Conservation (phyloP, 129 eudicot genomes). For the Mikania micrantha region DNA sequence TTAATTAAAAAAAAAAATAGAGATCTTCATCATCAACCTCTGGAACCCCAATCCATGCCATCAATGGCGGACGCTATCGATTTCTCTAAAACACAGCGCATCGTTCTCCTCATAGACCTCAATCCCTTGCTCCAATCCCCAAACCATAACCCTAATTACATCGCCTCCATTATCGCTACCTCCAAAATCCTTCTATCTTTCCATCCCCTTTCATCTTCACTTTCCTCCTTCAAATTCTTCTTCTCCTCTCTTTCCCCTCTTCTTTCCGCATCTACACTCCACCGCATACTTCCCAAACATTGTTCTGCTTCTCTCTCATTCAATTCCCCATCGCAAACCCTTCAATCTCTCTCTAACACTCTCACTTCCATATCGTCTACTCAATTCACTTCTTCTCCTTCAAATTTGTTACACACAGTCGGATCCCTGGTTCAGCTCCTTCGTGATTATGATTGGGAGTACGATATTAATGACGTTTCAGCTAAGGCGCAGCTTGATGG, state of each 20-base stretch:
- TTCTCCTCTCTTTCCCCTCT: conserved; percentile 61
- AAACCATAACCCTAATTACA: conserved; percentile 35
- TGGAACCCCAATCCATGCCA: background rate
- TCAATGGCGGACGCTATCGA: conserved; percentile 36
- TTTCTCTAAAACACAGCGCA: conserved; percentile 52
- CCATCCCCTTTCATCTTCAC: conserved; percentile 37
- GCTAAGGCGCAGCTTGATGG: conserved; percentile 20
- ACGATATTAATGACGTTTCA: conserved; percentile 18
- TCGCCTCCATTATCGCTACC: conserved; percentile 32
- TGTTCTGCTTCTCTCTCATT: conserved; percentile 39
- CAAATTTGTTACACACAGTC: conserved; percentile 28
- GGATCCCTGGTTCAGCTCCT: conserved; percentile 52
- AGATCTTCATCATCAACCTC: background rate
- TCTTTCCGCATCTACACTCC: conserved; percentile 50
- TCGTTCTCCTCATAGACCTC: conserved; percentile 70
- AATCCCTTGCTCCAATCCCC: conserved; percentile 41
- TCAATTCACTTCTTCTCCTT: background rate
- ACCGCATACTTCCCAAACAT: conserved; percentile 25
- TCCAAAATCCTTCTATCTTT: conserved; percentile 34
- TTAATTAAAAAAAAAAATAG: no score
- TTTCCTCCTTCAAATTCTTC: conserved; percentile 50
- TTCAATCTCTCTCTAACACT: conserved; percentile 29
- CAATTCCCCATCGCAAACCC: conserved; percentile 40
- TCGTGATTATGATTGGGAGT: conserved; percentile 66
- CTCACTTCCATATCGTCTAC: conserved; percentile 31